phyloP scores from a whole-genome alignment of 768 basidiomycete species.

The Hirschioporus abietinus region DNA sequence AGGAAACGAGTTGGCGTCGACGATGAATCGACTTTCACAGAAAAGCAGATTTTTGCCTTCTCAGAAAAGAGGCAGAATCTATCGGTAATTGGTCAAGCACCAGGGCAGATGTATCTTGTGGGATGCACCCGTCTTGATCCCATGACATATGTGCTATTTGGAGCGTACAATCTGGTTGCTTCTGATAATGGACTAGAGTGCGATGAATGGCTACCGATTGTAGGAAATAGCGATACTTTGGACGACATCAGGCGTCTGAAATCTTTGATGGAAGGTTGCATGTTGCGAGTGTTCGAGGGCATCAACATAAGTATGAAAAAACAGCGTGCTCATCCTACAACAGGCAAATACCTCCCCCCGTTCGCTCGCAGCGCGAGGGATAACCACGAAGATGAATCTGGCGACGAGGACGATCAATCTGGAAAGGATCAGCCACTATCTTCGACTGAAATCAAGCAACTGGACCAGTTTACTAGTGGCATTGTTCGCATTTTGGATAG shows the following conservation, averaged over 20 bases:
- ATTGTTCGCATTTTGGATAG: slow-evolving; percentile 69
- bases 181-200: slow-evolving; percentile 73
- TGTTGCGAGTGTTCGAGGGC: slow-evolving; percentile 89
- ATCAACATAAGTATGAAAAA: slow-evolving; percentile 38
- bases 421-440: slow-evolving; percentile 50
- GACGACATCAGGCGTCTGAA: slow-evolving; percentile 85
- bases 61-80: slow-evolving; percentile 81
- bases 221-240: slow-evolving; percentile 65
- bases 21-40: slow-evolving; percentile 28
- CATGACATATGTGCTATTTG: slow-evolving; percentile 87
- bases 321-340: slow-evolving; percentile 30
- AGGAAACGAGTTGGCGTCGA: slow-evolving; percentile 45
- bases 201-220: slow-evolving; percentile 86
- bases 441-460: slow-evolving; percentile 63
- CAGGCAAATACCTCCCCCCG: slow-evolving; percentile 29
- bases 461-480: slow-evolving; percentile 69
- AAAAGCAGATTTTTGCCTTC: slow-evolving; percentile 78
- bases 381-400: slow-evolving; percentile 39
- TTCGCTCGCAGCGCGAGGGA: slow-evolving; percentile 24
- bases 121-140: slow-evolving; percentile 83
- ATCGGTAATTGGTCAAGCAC: slow-evolving; percentile 32
- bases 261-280: slow-evolving; percentile 69
- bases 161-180: slow-evolving; percentile 72
- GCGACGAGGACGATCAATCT: slow-evolving; percentile 48
- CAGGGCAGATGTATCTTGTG: slow-evolving; percentile 64